Percentiles rank a stretch among this genome's conserved stretches.
Conservation (phyloP, 805 yeast species). For the Saturnispora sanitii region DNA sequence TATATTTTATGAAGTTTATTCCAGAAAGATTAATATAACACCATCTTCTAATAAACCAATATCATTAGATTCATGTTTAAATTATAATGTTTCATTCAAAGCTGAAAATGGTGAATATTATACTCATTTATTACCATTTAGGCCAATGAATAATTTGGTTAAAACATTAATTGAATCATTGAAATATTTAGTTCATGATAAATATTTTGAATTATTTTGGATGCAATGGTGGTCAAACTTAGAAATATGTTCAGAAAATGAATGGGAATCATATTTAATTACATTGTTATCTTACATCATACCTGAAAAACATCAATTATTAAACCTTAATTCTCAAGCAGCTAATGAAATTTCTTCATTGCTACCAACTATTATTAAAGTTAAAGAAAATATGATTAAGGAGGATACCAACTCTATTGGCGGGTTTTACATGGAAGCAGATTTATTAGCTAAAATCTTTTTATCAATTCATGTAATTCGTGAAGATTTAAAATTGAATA, state of each 20-base stretch:
- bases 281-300: conserved; percentile 40
- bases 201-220: conserved; percentile 48
- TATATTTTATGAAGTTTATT: conserved; percentile 45
- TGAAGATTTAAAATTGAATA: conserved; percentile 62
- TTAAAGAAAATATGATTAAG: conserved; percentile 13
- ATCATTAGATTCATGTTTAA: conserved; percentile 18
- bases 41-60: conserved; percentile 17
- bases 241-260: conserved; percentile 30
- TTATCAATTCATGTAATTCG: conserved; percentile 64
- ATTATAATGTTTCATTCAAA: conserved; percentile 19
- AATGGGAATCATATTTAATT: conserved; percentile 52
- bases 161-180: conserved; percentile 38
- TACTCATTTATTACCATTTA: conserved; percentile 29
- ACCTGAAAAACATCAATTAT: conserved; percentile 33
- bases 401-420: not conserved
- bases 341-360: conserved; percentile 21
- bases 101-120: conserved; percentile 18
- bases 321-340: conserved; percentile 10
- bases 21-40: conserved; percentile 26
- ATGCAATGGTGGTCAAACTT: conserved; percentile 53
- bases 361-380: conserved; percentile 17
- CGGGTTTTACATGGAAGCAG: conserved; percentile 25
- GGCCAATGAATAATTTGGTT: conserved; percentile 38
- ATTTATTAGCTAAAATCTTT: conserved; percentile 48
- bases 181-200: conserved; percentile 46